phyloP scores from a whole-genome alignment of 805 yeast genomes.

The Pichia scutulata region DNA sequence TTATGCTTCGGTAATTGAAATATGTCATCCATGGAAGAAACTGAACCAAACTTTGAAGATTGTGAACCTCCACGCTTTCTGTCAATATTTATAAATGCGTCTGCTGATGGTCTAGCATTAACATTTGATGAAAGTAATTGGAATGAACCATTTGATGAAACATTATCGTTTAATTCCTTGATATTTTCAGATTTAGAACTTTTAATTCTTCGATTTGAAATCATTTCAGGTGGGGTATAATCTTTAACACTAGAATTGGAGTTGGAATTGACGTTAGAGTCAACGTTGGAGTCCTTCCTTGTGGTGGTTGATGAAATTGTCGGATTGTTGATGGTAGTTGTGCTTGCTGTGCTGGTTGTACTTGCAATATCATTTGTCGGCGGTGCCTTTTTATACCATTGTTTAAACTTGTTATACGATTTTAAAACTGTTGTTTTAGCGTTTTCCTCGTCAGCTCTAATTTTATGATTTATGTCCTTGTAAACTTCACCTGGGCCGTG shows the following conservation, averaged over 20 bases:
- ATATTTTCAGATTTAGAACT: slow-evolving; percentile 1
- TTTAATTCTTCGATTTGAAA: slow-evolving; percentile 40
- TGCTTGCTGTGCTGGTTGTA: background rate
- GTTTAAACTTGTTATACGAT: slow-evolving; percentile 54
- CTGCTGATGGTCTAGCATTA: slow-evolving; percentile 1
- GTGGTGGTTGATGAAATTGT: background rate
- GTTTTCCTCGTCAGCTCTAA: background rate
- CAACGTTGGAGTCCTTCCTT: background rate
- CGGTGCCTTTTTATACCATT: slow-evolving; percentile 55
- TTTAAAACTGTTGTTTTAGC: slow-evolving; percentile 25
- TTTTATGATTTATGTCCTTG: background rate
- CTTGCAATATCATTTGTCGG: background rate
- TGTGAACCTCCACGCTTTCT: slow-evolving; percentile 4
- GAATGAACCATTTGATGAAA: background rate
- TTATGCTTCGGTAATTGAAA: background rate
- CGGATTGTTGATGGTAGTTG: background rate
- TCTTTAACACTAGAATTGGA: slow-evolving; percentile 6
- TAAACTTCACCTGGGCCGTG: background rate
- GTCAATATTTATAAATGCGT: slow-evolving; percentile 7
- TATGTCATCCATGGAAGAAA: slow-evolving; percentile 4
- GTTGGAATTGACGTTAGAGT: too few species aligned
- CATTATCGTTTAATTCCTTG: background rate
- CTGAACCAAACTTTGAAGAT: slow-evolving; percentile 6
- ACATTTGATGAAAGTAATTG: slow-evolving; percentile 1
- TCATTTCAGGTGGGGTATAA: slow-evolving; percentile 56